Base-by-base conservation (phyloP, 2,329 filamentous ascomycete genomes). In the Mycogone perniciosa region DNA sequence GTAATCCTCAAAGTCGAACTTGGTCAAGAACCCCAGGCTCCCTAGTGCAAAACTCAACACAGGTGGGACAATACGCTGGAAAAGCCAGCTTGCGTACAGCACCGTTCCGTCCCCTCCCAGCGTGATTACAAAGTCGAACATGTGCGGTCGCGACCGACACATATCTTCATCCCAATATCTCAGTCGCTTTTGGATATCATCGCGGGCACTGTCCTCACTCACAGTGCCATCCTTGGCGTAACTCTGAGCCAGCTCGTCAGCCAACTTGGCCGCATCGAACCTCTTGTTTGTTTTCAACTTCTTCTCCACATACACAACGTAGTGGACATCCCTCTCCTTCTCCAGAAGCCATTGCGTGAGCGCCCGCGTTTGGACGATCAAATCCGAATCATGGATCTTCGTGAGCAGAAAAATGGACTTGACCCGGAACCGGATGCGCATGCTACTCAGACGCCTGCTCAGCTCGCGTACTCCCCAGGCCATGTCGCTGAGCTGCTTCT, bases 61-160 rank as follows among this genome's bases (percentile, higher is more conserved):
- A 0, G 93, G 93, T 5, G 93, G 93, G 0, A 97, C 92, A 43
- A 97, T 87, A 39, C 88, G 83, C 71, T 99, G 93, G 66, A 99
- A 99, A 1, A 99, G 76, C 91, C 92, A 97, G 63, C 89, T 95
- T 4, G 92, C 88, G 64, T 96, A 97, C 8, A 99, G 75, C 6
- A 99, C 92, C 0, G 93, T 99, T n/a, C 93, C 93, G 64, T 99
- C 93, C 9, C 93, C 93, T 44, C 90, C 91, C 3, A 96, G 79
- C 0, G 92, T 95, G 43, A 99, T 82, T 46, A 95, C 85, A 62
- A 99, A 95, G 68, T 99, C 93, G 64, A 97, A 96, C 0, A 82
- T 86, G 60, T 96, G 89, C 4, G 92, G 92, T 53, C 84, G 79
- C 38, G 82, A 76, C 44, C 79, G 78, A 59, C 90, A 95, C 63